phyloP scores from a whole-genome alignment of 208 protist genomes.

The Acanthamoeba divionensis region DNA sequence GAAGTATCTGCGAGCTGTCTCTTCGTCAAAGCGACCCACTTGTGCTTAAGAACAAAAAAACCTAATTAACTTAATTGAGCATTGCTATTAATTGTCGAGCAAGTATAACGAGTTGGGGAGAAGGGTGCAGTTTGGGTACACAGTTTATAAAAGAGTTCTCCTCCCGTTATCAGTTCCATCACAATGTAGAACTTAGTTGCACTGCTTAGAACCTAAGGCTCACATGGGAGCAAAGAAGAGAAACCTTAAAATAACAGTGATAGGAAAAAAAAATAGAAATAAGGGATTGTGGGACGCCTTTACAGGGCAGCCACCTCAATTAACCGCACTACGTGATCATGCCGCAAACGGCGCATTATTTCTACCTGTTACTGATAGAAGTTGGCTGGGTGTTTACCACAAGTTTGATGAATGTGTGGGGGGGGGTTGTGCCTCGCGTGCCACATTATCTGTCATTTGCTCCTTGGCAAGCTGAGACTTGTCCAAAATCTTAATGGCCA shows the following conservation, averaged over 20 bases:
- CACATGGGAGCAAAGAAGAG: neutral
- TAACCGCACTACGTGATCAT: neutral
- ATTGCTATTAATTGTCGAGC: too few relatives aligned
- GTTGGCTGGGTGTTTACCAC: too few relatives aligned
- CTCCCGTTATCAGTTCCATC: constrained; percentile 76
- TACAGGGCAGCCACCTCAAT: neutral
- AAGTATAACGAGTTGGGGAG: too few relatives aligned
- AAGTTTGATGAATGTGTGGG: neutral
- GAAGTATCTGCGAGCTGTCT: constrained; percentile 89
- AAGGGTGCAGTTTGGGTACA: too few relatives aligned
- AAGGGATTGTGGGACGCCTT: neutral
- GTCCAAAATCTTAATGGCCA: constrained; percentile 24
- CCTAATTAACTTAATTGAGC: too few relatives aligned
- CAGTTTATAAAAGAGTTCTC: constrained; percentile 91
- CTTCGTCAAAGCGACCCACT: constrained; percentile 84
- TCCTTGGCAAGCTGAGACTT: neutral
- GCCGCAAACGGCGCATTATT: neutral
- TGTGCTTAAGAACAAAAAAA: constrained; percentile 32
- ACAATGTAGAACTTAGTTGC: constrained; percentile 63
- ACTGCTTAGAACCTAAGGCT: neutral
- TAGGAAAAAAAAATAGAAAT: neutral
- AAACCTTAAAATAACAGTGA: neutral
- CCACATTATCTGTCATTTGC: neutral
- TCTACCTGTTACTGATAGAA: neutral
- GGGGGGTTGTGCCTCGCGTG: neutral